A percentile compares a stretch with the other conserved stretches of the same genome.
These are phyloP conservation scores for Trametes polyzona DNA, from an alignment of 1,284 basidiomycete species.

Conservation along the genomic window DNA sequence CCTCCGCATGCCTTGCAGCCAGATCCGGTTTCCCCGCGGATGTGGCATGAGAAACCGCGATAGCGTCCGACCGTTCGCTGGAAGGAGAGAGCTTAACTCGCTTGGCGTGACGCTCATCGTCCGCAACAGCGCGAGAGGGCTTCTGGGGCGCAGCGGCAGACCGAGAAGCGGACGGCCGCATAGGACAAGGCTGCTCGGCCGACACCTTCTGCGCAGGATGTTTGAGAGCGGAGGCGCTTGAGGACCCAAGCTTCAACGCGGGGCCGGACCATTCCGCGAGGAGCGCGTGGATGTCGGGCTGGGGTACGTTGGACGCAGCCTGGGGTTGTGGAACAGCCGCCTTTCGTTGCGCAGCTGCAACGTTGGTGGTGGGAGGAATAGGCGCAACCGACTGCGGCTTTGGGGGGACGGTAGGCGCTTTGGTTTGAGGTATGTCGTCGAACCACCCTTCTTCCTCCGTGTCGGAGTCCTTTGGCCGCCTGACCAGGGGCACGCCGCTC, in stretches of 20 bases:
- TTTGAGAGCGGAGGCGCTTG: background rate
- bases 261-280: constrained; percentile 10
- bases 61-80: too few relatives aligned
- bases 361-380: constrained; percentile 17
- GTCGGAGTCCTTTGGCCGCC: background rate
- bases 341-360: background rate
- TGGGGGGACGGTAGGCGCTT: background rate
- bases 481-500: background rate
- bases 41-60: too few relatives aligned
- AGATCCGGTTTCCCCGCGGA: too few relatives aligned
- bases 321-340: background rate
- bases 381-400: background rate
- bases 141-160: background rate
- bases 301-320: background rate
- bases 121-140: background rate
- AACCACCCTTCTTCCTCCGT: background rate
- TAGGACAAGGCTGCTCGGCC: background rate
- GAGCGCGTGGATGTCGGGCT: constrained; percentile 8
- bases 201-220: background rate
- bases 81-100: too few relatives aligned
- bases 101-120: too few relatives aligned
- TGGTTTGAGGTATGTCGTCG: too few relatives aligned
- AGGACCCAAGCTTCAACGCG: background rate
- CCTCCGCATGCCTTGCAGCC: too few relatives aligned
- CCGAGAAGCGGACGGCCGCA: background rate